Evolutionary conservation across 176 grass and related monocot species (phyloP).

Genomic region (Ensete ventricosum): DNA sequence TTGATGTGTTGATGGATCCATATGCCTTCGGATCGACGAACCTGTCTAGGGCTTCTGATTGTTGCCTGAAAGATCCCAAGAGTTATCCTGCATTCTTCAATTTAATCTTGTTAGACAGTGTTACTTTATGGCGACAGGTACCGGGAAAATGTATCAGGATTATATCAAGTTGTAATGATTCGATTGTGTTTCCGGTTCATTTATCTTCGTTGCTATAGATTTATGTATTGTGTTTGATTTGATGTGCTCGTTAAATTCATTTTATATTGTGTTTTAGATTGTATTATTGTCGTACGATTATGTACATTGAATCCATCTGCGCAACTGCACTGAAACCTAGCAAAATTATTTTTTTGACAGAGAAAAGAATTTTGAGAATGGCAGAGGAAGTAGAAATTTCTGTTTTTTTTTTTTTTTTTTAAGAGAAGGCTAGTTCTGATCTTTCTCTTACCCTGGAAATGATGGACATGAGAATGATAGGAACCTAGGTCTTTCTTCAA

Average conservation of each 20-base stretch:
- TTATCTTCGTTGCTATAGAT: no score
- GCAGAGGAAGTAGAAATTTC: not conserved
- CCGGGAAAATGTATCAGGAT: not conserved
- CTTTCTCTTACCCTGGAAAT: not conserved
- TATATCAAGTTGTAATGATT: no score
- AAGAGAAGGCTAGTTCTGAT: slow-evolving; percentile 32
- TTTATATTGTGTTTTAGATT: no score
- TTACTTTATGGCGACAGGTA: not conserved
- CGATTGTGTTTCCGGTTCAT: no score
- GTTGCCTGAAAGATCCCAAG: not conserved
- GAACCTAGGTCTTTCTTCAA: not conserved
- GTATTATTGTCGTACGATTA: no score
- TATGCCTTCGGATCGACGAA: not conserved
- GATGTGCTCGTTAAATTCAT: not conserved
- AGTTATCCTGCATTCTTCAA: not conserved
- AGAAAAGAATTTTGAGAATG: not conserved
- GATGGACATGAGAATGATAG: not conserved
- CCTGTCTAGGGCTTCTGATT: not conserved
- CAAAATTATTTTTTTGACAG: not conserved
- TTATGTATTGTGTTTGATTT: not conserved
- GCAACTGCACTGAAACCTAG: not conserved
- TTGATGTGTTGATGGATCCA: not conserved
- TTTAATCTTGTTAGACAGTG: not conserved
- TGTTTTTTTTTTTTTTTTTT: not conserved
- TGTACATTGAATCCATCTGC: not conserved